Base-by-base conservation (phyloP, 108 stramenopile species). In the Nitzschia sp. region DNA sequence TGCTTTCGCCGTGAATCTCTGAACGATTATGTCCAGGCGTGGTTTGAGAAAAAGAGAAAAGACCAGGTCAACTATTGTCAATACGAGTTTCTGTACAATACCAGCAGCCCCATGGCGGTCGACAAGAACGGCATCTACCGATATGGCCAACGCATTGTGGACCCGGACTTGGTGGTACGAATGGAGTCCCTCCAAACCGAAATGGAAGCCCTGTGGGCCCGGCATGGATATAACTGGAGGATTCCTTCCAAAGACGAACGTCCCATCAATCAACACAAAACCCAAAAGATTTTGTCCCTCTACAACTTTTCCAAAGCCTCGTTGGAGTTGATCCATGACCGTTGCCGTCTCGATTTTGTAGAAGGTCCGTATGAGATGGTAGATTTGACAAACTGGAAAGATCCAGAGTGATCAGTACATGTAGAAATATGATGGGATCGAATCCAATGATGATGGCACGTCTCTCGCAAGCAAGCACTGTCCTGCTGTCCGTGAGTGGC, bases 81-180 rank as follows among this genome's bases (percentile, higher is more conserved):
- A 32, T 57, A 57, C 31, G 56, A 57, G 27, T 57, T 57, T 32
- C 31, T 57, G 27, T 57, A 57, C 56, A 57, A 57, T 30, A 57
- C 29, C 5, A 57, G 56, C 31, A 57, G 56, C n/a, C 56, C 56
- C 15, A 8, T 4, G 23, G 27, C 15, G 15, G 56, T 32, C 4
- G 30, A 57, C 21, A 25, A 28, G 21, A 24, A 57, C n/a, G 17
- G n/a, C 13, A 51, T 51, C 19, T 9, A 4, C 11, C 23, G 56
- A 18, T 57, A 57, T 30, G 5, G 6, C 4, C 3, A 57, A 30
- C 23, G 56, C 3, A 57, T 57, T 31, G 56, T 57, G 27, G 56
- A 57, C 27, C 56, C 56, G 18, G 3, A 57, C 2, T 18, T 57
- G 56, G 56, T 57, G 26, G 56, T 57, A 8, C 28, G 27, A 3